These are phyloP conservation scores for Talaromyces proteolyticus DNA, from an alignment of 495 filamentous ascomycete genomes.

Conservation along the genomic window DNA sequence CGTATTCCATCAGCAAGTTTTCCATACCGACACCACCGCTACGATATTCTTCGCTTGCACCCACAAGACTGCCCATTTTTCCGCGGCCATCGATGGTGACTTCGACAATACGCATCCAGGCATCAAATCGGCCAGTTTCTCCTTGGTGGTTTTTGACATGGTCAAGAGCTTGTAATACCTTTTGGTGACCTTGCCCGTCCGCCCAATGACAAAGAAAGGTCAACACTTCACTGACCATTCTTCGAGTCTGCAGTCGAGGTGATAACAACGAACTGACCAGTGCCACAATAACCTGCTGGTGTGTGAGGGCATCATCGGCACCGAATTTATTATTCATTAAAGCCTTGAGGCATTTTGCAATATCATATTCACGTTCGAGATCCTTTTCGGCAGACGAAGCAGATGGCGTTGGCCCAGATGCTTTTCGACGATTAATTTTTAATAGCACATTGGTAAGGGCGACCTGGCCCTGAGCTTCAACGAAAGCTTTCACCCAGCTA, in stretches of 20 bases:
- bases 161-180: slow-evolving; percentile 90
- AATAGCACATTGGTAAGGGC: slow-evolving; percentile 89
- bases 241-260: slow-evolving; percentile 83
- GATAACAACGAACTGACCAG: slow-evolving; percentile 84
- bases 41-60: slow-evolving; percentile 93
- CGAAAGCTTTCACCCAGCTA: slow-evolving; percentile 91
- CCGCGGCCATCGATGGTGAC: slow-evolving; percentile 95
- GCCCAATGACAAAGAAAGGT: slow-evolving; percentile 98
- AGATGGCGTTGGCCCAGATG: slow-evolving; percentile 62
- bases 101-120: slow-evolving; percentile 98
- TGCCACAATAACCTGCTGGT: slow-evolving; percentile 84
- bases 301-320: slow-evolving; percentile 89
- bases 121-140: slow-evolving; percentile 94
- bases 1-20: slow-evolving; percentile 98
- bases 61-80: slow-evolving; percentile 97
- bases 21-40: slow-evolving; percentile 98
- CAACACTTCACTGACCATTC: slow-evolving; percentile 92
- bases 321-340: slow-evolving; percentile 99
- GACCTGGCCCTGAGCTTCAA: slow-evolving; percentile 96
- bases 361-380: slow-evolving; percentile 92
- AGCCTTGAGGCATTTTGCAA: slow-evolving; percentile 94
- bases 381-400: slow-evolving; percentile 72
- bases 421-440: slow-evolving; percentile 86
- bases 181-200: slow-evolving; percentile 87
- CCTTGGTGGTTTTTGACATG: slow-evolving; percentile 82